Evolutionary conservation across 2,329 filamentous ascomycete genomes (phyloP).

Genomic region (Phaeosphaeria sp.): DNA sequence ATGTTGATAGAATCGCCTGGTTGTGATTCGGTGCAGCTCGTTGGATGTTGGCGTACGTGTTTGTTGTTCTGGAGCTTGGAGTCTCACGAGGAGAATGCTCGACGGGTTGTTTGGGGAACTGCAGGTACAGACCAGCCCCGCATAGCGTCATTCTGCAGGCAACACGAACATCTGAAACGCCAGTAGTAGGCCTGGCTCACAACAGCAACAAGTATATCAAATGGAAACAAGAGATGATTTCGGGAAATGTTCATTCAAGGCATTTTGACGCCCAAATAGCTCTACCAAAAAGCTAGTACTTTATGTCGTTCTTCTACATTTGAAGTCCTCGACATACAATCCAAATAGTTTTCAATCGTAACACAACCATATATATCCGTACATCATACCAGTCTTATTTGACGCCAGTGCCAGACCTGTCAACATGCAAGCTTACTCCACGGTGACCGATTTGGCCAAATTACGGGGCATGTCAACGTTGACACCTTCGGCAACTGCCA

Average conservation of each 20-base stretch:
- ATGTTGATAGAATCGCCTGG: slow-evolving; percentile 37
- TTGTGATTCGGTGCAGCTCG: not conserved
- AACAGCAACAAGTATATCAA: not conserved
- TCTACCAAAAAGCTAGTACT: slow-evolving; percentile 18
- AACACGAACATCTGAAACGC: slow-evolving; percentile 8
- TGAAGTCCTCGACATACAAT: slow-evolving; percentile 23
- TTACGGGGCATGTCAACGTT: slow-evolving; percentile 99
- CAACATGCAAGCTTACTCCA: slow-evolving; percentile 72
- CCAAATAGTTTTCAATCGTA: slow-evolving; percentile 25
- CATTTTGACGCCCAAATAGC: slow-evolving; percentile 13
- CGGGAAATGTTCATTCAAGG: slow-evolving; percentile 25
- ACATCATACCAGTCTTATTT: slow-evolving; percentile 24
- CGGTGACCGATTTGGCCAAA: slow-evolving; percentile 97
- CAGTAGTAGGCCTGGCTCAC: not conserved
- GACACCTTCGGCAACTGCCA: slow-evolving; percentile 91
- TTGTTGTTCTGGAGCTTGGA: not conserved
- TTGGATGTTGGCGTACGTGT: not conserved
- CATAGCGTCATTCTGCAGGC: slow-evolving; percentile 22
- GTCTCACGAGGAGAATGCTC: slow-evolving; percentile 34
- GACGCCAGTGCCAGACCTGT: slow-evolving; percentile 20
- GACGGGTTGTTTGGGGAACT: too few relatives aligned
- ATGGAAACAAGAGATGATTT: slow-evolving; percentile 2
- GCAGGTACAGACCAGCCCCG: too few relatives aligned
- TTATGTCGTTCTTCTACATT: slow-evolving; percentile 23
- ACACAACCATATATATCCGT: slow-evolving; percentile 23